Percentiles rank a stretch among this genome's conserved stretches.
Conservation (phyloP, 2,329 filamentous ascomycete species). For the Fusarium camptoceras region DNA sequence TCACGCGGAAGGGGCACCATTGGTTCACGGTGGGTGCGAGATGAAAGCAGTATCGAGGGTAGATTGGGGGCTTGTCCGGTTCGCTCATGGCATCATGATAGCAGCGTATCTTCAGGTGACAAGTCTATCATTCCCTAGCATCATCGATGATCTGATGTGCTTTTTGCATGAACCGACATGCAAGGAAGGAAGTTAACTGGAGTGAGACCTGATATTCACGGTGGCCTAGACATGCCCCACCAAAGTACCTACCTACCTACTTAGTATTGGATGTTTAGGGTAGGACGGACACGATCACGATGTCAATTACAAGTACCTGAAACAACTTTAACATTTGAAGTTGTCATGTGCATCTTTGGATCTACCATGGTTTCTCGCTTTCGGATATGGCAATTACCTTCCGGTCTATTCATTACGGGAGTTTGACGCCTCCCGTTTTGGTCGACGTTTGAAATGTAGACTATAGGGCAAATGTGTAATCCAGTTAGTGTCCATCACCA, state of each 20-base stretch:
- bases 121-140: slow-evolving; percentile 22
- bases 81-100: slow-evolving; percentile 64
- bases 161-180: slow-evolving; percentile 4
- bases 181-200: slow-evolving; percentile 5
- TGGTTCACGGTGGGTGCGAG: slow-evolving; percentile 69
- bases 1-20: slow-evolving; percentile 68
- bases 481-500: not conserved
- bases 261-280: not conserved
- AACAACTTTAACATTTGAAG: not conserved
- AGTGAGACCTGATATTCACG: slow-evolving; percentile 19
- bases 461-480: not conserved
- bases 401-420: not conserved
- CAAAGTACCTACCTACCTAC: no score
- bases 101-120: slow-evolving; percentile 6
- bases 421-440: not conserved
- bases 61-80: slow-evolving; percentile 55
- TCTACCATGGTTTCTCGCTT: not conserved
- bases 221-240: slow-evolving; percentile 17
- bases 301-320: not conserved
- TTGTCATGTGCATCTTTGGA: not conserved
- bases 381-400: not conserved
- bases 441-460: not conserved
- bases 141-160: not conserved
- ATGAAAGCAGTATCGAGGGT: slow-evolving; percentile 73
- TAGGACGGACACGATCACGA: not conserved